Conservation (phyloP, 495 filamentous ascomycete species). For the Symbiotaphrina buchneri region DNA sequence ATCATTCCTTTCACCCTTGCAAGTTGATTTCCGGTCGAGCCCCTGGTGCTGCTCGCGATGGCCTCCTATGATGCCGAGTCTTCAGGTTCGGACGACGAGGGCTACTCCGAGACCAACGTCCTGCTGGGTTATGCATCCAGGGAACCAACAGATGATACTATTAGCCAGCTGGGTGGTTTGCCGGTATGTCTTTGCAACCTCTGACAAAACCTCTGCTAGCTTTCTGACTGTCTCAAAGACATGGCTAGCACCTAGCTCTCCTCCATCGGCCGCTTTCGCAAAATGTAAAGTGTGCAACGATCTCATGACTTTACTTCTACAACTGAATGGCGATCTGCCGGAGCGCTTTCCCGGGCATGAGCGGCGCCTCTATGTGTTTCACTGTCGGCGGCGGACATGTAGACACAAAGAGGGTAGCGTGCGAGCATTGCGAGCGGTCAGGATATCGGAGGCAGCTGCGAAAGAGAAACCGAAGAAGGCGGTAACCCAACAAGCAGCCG, state of each 20-base stretch:
- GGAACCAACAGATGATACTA: slow-evolving; percentile 60
- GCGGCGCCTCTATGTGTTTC: slow-evolving; percentile 64
- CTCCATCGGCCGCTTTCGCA: slow-evolving; percentile 58
- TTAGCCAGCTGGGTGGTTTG: slow-evolving; percentile 70
- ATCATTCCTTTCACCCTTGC: too few species aligned
- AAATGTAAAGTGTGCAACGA: slow-evolving; percentile 79
- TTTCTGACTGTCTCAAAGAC: slow-evolving; percentile 25
- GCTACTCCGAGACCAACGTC: slow-evolving; percentile 70
- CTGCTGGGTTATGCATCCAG: slow-evolving; percentile 77
- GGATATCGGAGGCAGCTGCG: slow-evolving; percentile 19
- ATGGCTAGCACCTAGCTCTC: slow-evolving; percentile 48
- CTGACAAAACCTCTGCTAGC: background rate
- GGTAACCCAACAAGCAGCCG: slow-evolving; percentile 4
- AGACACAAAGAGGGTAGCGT: slow-evolving; percentile 64
- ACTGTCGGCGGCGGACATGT: slow-evolving; percentile 58
- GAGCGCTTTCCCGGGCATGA: slow-evolving; percentile 71
- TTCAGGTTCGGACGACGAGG: slow-evolving; percentile 34
- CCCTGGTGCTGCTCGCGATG: too few species aligned
- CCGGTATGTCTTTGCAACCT: slow-evolving; percentile 37
- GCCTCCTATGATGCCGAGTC: slow-evolving; percentile 71
- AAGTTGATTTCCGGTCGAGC: too few species aligned
- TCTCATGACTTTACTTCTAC: slow-evolving; percentile 64
- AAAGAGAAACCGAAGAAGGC: slow-evolving; percentile 14
- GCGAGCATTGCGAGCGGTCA: slow-evolving; percentile 41
- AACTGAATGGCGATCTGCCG: slow-evolving; percentile 79